phyloP scores from a whole-genome alignment of 2,329 filamentous ascomycete species.

The Trichoderma asperellum region DNA sequence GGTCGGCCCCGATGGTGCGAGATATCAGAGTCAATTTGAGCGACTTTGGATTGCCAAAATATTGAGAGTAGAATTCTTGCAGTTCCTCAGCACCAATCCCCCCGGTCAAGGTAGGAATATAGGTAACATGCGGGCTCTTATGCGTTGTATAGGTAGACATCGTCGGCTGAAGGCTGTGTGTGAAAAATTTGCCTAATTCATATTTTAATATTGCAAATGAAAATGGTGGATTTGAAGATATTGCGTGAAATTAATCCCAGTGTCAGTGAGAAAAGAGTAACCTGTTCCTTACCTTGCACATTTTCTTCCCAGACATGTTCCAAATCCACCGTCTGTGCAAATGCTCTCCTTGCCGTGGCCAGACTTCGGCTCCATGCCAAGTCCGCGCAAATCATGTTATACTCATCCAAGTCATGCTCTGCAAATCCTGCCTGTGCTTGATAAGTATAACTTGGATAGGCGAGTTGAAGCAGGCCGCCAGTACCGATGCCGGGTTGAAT shows the following conservation, averaged over 20 bases:
- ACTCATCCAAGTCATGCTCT: conserved; percentile 70
- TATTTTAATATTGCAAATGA: background rate
- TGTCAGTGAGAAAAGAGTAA: background rate
- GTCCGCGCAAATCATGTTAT: conserved; percentile 64
- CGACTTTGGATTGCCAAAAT: conserved; percentile 67
- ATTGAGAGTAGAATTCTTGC: conserved; percentile 65
- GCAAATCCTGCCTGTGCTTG: conserved; percentile 67
- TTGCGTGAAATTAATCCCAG: background rate
- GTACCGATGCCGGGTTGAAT: conserved; percentile 45
- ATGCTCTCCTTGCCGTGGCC: conserved; percentile 61
- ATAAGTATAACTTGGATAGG: conserved; percentile 49
- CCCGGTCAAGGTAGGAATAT: conserved; percentile 67
- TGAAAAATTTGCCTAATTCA: conserved; percentile 56
- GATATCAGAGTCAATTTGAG: conserved; percentile 64
- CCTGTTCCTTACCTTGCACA: conserved; percentile 53
- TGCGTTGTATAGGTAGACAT: conserved; percentile 65
- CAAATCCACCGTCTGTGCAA: conserved; percentile 65
- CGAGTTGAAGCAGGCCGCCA: conserved; percentile 43
- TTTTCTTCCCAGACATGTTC: conserved; percentile 70
- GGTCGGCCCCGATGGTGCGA: conserved; percentile 66
- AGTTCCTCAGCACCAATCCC: conserved; percentile 64
- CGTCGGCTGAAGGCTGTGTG: conserved; percentile 60
- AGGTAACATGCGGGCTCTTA: conserved; percentile 68
- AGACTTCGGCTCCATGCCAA: conserved; percentile 72
- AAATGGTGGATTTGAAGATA: background rate